A percentile compares a stretch with the other conserved stretches of the same genome.
These are phyloP conservation scores for Cyphellophora attinorum DNA, from an alignment of 2,329 filamentous ascomycete genomes.

Conservation along the genomic window DNA sequence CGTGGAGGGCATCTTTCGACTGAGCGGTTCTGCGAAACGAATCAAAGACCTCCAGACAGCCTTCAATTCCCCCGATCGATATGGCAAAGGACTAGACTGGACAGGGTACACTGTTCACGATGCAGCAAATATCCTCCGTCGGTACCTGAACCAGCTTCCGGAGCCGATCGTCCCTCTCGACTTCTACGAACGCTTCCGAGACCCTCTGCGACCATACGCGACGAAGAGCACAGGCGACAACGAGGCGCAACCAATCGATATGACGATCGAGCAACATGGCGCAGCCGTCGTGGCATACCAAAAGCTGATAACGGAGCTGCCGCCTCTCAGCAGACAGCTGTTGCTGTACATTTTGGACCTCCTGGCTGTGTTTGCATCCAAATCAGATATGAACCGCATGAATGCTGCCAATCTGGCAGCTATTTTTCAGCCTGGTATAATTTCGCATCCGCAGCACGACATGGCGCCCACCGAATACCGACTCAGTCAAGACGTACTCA, in stretches of 20 bases:
- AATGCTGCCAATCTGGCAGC: constrained; percentile 87
- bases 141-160: constrained; percentile 91
- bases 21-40: constrained; percentile 92
- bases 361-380: constrained; percentile 91
- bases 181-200: constrained; percentile 83
- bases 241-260: constrained; percentile 55
- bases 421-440: constrained; percentile 93
- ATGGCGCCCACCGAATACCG: constrained; percentile 94
- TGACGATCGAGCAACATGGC: constrained; percentile 49
- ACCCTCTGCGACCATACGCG: constrained; percentile 65
- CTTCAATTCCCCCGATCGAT: constrained; percentile 90
- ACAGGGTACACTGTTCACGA: constrained; percentile 97
- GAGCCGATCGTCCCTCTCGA: constrained; percentile 94
- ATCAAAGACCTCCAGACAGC: constrained; percentile 91
- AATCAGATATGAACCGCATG: constrained; percentile 95
- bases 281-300: constrained; percentile 78
- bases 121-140: constrained; percentile 87
- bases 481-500: constrained; percentile 90
- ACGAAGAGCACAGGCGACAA: constrained; percentile 60
- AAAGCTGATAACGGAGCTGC: constrained; percentile 80
- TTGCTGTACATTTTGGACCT: constrained; percentile 93
- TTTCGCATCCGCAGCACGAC: constrained; percentile 87
- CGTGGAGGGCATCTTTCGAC: constrained; percentile 90
- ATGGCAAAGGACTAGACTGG: constrained; percentile 95
- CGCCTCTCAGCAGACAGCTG: constrained; percentile 84